A percentile compares a stretch with the other conserved stretches of the same genome.
phyloP scores from a whole-genome alignment of 1,284 basidiomycete species.

The Volvariella volvacea region DNA sequence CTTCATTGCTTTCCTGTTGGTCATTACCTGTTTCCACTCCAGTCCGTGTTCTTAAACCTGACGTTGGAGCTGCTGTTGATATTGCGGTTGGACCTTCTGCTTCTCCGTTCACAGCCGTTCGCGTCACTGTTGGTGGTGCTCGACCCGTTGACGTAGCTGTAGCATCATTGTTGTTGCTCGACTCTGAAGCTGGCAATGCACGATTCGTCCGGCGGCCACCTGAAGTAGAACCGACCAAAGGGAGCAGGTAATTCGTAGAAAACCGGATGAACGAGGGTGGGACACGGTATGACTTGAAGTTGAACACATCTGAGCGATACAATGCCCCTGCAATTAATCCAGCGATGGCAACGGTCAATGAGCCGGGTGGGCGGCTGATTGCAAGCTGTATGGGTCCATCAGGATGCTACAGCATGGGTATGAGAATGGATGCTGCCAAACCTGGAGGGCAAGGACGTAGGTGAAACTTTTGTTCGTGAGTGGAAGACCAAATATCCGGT shows the following conservation, averaged over 20 bases:
- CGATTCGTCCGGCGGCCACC: constrained; percentile 38
- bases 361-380: constrained; percentile 60
- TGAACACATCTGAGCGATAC: constrained; percentile 70
- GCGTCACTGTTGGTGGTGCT: constrained; percentile 27
- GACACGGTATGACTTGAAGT: constrained; percentile 70
- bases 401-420: constrained; percentile 3
- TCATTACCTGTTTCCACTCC: not conserved
- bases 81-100: constrained; percentile 24
- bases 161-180: too few relatives aligned
- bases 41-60: not conserved
- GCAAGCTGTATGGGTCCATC: constrained; percentile 48
- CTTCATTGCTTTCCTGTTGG: constrained; percentile 13
- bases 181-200: constrained; percentile 30
- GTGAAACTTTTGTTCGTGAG: constrained; percentile 71
- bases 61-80: constrained; percentile 5
- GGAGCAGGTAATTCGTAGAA: constrained; percentile 45
- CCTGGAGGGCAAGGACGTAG: constrained; percentile 66
- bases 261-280: constrained; percentile 49
- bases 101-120: too few relatives aligned
- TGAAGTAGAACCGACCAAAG: constrained; percentile 57
- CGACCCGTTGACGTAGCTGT: too few relatives aligned
- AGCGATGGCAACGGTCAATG: constrained; percentile 49
- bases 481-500: constrained; percentile 68
- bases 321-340: constrained; percentile 69
- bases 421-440: constrained; percentile 21